Conservation (phyloP, 2,329 filamentous ascomycete genomes). For the Tolypocladium album region DNA sequence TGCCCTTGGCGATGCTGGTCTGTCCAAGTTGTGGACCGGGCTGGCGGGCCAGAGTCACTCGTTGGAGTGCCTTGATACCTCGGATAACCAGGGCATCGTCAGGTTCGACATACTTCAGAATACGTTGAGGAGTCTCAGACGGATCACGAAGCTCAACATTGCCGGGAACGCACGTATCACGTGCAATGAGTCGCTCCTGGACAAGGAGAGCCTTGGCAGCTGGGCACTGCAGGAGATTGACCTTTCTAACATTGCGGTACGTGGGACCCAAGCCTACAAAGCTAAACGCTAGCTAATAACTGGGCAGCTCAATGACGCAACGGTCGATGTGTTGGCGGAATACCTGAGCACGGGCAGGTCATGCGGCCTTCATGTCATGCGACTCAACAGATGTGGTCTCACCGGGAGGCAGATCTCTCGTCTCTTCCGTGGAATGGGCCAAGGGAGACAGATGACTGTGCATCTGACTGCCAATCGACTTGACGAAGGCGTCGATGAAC, state of each 20-base stretch:
- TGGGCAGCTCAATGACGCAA: constrained; percentile 36
- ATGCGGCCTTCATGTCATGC: constrained; percentile 29
- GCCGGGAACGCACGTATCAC: constrained; percentile 38
- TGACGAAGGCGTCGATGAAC: constrained; percentile 38
- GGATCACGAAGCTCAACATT: constrained; percentile 38
- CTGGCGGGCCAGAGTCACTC: constrained; percentile 33
- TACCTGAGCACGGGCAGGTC: constrained; percentile 32
- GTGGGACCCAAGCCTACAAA: constrained; percentile 1
- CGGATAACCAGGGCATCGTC: constrained; percentile 40
- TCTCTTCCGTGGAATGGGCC: constrained; percentile 39
- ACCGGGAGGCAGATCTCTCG: constrained; percentile 37
- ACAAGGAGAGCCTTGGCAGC: constrained; percentile 28
- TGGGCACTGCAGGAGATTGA: constrained; percentile 43
- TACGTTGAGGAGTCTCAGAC: constrained; percentile 30
- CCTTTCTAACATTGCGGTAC: constrained; percentile 42
- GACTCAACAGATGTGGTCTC: constrained; percentile 41
- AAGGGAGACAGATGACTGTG: constrained; percentile 34
- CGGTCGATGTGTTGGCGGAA: constrained; percentile 32
- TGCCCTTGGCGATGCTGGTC: constrained; percentile 35
- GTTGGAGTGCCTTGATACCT: constrained; percentile 39
- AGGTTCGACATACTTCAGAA: constrained; percentile 34
- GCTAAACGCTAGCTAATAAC: constrained; percentile 3
- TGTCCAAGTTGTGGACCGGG: constrained; percentile 36
- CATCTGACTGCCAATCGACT: constrained; percentile 41
- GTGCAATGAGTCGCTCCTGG: constrained; percentile 33